A percentile compares a stretch with the other conserved stretches of the same genome.
Evolutionary conservation across 352 stramenopile genomes (phyloP).

Genomic region (Pythium scleroteichum): DNA sequence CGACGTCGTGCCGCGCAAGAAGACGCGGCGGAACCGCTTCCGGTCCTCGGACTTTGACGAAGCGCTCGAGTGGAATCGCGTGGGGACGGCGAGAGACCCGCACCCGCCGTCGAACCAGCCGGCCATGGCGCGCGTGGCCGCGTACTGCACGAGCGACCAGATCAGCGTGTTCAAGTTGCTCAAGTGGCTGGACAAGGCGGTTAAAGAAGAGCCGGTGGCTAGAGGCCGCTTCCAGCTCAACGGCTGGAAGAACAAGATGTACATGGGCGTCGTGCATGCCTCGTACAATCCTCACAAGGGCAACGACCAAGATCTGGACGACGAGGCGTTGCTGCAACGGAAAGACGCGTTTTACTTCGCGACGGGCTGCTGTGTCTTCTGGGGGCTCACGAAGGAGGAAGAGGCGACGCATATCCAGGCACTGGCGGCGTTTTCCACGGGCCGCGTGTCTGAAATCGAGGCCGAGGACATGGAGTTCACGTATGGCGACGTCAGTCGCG

Average conservation of each 20-base stretch:
- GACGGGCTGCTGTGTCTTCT: conserved; percentile 73
- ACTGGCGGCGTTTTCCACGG: conserved; percentile 50
- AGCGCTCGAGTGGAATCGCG: conserved; percentile 25
- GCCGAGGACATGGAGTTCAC: conserved; percentile 66
- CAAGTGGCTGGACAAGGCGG: conserved; percentile 56
- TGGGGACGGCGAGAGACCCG: background rate
- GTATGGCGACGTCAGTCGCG: conserved; percentile 50
- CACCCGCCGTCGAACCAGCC: conserved; percentile 34
- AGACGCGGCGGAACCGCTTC: conserved; percentile 19
- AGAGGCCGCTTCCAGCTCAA: conserved; percentile 8
- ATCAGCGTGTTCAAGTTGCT: conserved; percentile 73
- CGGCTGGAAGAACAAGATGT: conserved; percentile 67
- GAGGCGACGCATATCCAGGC: conserved; percentile 50
- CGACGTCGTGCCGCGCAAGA: conserved; percentile 23
- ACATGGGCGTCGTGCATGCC: conserved; percentile 72
- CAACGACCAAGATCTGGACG: conserved; percentile 9
- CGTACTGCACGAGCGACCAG: conserved; percentile 74
- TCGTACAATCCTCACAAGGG: conserved; percentile 20
- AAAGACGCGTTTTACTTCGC: conserved; percentile 78
- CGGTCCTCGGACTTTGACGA: conserved; percentile 35
- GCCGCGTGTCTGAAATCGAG: conserved; percentile 48
- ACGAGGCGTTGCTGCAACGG: conserved; percentile 29
- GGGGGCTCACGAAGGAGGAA: conserved; percentile 62
- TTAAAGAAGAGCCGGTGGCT: conserved; percentile 18
- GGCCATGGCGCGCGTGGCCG: conserved; percentile 51